Evolutionary conservation across 495 filamentous ascomycete genomes (phyloP).

Genomic region (Penicillium argentinense): DNA sequence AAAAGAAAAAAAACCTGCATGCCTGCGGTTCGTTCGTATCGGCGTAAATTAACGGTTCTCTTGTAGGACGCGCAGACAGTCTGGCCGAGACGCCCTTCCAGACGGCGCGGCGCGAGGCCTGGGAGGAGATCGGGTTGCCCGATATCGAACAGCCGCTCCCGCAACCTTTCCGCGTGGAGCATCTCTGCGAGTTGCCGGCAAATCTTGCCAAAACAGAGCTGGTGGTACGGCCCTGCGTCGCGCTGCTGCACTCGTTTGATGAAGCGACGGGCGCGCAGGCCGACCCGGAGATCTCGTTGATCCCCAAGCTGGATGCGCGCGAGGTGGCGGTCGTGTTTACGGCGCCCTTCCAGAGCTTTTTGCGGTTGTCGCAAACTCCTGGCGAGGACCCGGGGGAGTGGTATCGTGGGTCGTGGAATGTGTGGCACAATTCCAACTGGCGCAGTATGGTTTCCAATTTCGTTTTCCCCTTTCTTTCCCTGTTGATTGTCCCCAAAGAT

Average conservation of each 20-base stretch:
- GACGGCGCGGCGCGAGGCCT: conserved; percentile 84
- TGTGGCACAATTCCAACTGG: conserved; percentile 73
- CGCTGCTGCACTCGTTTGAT: conserved; percentile 67
- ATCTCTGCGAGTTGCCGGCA: conserved; percentile 78
- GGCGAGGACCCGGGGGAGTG: conserved; percentile 48
- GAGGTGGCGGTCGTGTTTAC: conserved; percentile 93
- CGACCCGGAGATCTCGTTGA: conserved; percentile 66
- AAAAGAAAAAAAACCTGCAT: conserved; percentile 1
- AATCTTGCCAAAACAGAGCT: conserved; percentile 79
- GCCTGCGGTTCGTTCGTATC: not conserved
- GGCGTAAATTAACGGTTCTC: conserved; percentile 1
- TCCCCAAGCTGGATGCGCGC: conserved; percentile 75
- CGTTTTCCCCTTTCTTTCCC: conserved; percentile 3
- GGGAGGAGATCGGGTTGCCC: conserved; percentile 87
- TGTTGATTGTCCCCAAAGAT: not conserved
- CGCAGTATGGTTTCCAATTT: conserved; percentile 32
- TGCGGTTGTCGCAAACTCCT: conserved; percentile 32
- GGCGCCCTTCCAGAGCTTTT: conserved; percentile 74
- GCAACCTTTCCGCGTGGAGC: conserved; percentile 72
- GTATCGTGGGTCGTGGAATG: conserved; percentile 51
- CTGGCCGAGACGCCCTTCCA: conserved; percentile 57
- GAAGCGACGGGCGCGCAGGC: conserved; percentile 34
- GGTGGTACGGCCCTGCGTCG: conserved; percentile 82
- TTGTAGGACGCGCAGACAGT: conserved; percentile 49
- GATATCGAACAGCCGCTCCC: conserved; percentile 61